Conservation (phyloP, 331 rosid genomes). For the Cydonia oblonga region DNA sequence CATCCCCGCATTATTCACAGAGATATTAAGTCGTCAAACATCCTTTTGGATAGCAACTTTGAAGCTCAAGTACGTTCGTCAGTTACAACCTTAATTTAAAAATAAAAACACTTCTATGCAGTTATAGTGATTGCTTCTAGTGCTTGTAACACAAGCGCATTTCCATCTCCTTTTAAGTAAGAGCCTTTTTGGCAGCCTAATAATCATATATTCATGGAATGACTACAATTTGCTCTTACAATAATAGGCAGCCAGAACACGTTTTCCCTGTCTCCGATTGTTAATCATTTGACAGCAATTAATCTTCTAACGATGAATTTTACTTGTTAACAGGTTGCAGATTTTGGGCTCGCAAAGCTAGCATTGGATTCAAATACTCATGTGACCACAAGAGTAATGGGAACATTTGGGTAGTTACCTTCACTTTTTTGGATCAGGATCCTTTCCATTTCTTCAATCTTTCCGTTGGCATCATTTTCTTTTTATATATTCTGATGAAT, state of each 20-base stretch:
- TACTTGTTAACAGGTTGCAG: conserved; percentile 67
- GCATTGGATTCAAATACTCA: conserved; percentile 84
- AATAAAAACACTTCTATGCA: too few relatives aligned
- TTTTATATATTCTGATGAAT: conserved; percentile 20
- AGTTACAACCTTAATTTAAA: not conserved
- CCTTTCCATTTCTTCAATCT: not conserved
- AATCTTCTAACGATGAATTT: conserved; percentile 10
- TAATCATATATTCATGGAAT: not conserved
- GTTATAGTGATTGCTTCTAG: conserved; percentile 4
- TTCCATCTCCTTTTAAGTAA: not conserved
- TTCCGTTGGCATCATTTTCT: not conserved
- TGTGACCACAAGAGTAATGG: conserved; percentile 95
- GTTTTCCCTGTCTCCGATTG: not conserved
- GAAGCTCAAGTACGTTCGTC: conserved; percentile 39
- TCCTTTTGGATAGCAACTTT: conserved; percentile 70
- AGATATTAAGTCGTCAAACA: conserved; percentile 96
- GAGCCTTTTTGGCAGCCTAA: not conserved
- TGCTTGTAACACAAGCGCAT: not conserved
- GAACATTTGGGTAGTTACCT: conserved; percentile 83
- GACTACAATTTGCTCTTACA: not conserved
- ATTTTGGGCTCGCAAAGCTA: conserved; percentile 95
- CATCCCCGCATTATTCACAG: conserved; percentile 99
- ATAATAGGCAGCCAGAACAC: not conserved
- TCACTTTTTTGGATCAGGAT: not conserved
- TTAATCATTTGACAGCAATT: not conserved